These are phyloP conservation scores for Cystofilobasidium capitatum DNA, from an alignment of 768 basidiomycete species.

Conservation along the genomic window DNA sequence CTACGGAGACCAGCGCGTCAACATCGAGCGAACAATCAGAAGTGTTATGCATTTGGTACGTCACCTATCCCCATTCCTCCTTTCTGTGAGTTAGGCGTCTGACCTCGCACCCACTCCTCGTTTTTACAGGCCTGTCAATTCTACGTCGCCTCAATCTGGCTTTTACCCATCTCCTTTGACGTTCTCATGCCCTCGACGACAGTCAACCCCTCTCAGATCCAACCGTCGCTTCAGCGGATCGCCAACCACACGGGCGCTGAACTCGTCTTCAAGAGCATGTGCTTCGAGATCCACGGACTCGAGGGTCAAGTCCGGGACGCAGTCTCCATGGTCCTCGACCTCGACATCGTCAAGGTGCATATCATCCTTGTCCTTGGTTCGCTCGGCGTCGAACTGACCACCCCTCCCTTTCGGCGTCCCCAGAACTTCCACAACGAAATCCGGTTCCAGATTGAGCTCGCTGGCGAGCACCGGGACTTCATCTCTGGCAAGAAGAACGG, in stretches of 20 bases:
- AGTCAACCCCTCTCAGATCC: constrained; percentile 70
- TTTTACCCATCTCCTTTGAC: constrained; percentile 86
- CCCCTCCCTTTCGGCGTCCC: not conserved
- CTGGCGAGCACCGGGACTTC: constrained; percentile 96
- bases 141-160: constrained; percentile 95
- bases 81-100: not conserved
- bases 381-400: not conserved
- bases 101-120: not conserved
- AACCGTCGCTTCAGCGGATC: constrained; percentile 74
- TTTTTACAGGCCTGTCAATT: constrained; percentile 74
- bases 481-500: constrained; percentile 99
- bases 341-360: constrained; percentile 80
- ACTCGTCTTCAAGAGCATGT: constrained; percentile 92
- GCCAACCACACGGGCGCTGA: constrained; percentile 81
- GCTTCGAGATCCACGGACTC: constrained; percentile 91
- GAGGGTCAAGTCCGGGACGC: constrained; percentile 83
- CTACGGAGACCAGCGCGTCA: constrained; percentile 85
- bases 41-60: constrained; percentile 89
- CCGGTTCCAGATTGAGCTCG: constrained; percentile 92
- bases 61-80: constrained; percentile 27
- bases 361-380: not conserved
- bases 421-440: constrained; percentile 94
- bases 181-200: constrained; percentile 65
- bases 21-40: constrained; percentile 85
- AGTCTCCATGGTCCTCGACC: constrained; percentile 72